phyloP scores from a whole-genome alignment of 139 green algal genomes.

The Nannochloris sp. region DNA sequence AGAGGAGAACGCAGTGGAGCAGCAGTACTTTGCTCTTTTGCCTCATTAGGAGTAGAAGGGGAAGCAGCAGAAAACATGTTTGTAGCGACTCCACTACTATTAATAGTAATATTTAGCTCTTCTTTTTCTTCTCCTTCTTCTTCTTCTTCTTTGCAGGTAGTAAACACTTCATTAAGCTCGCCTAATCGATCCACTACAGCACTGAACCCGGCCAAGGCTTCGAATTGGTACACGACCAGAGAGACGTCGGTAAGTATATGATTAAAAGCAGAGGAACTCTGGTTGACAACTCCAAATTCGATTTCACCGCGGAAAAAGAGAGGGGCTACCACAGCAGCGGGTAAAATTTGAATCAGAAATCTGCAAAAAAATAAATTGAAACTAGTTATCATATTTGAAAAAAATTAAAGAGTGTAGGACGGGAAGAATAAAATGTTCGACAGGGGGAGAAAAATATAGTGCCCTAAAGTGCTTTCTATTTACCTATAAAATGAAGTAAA shows the following conservation, averaged over 20 bases:
- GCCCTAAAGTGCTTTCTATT: too few relatives aligned
- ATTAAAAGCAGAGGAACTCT: slow-evolving; percentile 90
- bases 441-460: not conserved
- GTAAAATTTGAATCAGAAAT: slow-evolving; percentile 89
- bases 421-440: not conserved
- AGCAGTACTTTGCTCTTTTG: not conserved
- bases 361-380: slow-evolving; percentile 21
- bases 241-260: slow-evolving; percentile 94
- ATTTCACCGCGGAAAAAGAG: slow-evolving; percentile 95
- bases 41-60: not conserved
- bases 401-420: not conserved
- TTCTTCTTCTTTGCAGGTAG: slow-evolving; percentile 5
- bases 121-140: not conserved
- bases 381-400: not conserved
- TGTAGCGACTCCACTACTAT: too few relatives aligned
- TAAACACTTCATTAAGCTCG: slow-evolving; percentile 69
- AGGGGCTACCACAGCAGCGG: slow-evolving; percentile 93
- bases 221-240: slow-evolving; percentile 90
- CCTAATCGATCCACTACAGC: slow-evolving; percentile 88
- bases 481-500: slow-evolving; percentile 92
- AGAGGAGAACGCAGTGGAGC: not conserved
- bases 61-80: too few relatives aligned
- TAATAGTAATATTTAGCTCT: not conserved
- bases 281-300: slow-evolving; percentile 98
- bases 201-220: slow-evolving; percentile 80